phyloP scores from a whole-genome alignment of 768 basidiomycete species.

The Phallus indusiatus region DNA sequence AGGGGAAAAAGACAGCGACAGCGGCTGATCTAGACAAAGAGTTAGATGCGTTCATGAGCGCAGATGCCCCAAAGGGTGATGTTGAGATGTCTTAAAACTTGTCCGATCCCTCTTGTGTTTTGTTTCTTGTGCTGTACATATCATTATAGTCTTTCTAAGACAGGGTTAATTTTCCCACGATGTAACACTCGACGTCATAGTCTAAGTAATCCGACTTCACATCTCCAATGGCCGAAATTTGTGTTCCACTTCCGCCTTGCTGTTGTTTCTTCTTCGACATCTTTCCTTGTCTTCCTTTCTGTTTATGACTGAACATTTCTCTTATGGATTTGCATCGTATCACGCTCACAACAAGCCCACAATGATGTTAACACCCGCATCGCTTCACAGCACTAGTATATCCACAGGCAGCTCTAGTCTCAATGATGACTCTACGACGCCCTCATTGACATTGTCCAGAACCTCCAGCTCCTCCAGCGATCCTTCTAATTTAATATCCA shows the following conservation, averaged over 20 bases:
- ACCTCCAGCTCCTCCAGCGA: background rate
- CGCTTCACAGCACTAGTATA: background rate
- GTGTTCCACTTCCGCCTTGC: background rate
- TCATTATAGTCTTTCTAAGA: background rate
- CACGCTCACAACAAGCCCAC: background rate
- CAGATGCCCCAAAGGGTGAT: slow-evolving; percentile 33
- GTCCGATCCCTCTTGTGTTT: background rate
- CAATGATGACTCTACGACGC: background rate
- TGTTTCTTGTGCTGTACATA: background rate
- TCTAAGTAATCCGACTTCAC: background rate
- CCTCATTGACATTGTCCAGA: background rate
- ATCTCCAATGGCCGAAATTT: background rate
- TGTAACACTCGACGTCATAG: background rate
- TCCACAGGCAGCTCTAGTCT: background rate
- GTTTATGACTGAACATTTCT: background rate
- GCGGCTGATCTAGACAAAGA: slow-evolving; percentile 83
- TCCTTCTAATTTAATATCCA: background rate
- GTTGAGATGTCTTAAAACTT: slow-evolving; percentile 38
- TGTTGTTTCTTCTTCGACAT: background rate
- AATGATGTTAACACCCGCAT: background rate
- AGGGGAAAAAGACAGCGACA: slow-evolving; percentile 50
- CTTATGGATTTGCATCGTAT: background rate
- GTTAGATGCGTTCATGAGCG: slow-evolving; percentile 78
- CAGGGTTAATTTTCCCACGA: background rate
- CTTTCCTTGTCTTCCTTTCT: background rate